Evolutionary conservation across 2,329 filamentous ascomycete genomes (phyloP).

Genomic region (Neofusicoccum laricinum): DNA sequence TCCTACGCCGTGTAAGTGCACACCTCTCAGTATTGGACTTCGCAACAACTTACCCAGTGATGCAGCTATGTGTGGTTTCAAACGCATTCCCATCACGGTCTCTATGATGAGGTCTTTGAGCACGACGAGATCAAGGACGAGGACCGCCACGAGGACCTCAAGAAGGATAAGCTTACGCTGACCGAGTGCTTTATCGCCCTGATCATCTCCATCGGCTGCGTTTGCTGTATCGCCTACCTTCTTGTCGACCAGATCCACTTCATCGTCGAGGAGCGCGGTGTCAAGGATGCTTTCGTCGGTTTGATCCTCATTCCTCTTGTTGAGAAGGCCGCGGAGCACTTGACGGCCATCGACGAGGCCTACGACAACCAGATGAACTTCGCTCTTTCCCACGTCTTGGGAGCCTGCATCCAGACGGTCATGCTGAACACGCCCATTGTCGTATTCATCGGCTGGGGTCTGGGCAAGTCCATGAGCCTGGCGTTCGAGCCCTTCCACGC

Average conservation of each 20-base stretch:
- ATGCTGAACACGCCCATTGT: constrained; percentile 83
- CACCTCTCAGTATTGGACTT: neutral
- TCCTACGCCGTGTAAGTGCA: constrained; percentile 51
- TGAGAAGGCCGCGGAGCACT: constrained; percentile 82
- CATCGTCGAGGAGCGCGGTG: constrained; percentile 51
- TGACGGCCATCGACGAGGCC: constrained; percentile 81
- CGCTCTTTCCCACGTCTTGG: constrained; percentile 80
- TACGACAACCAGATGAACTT: constrained; percentile 83
- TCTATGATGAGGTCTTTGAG: constrained; percentile 72
- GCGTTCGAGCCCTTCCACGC: constrained; percentile 88
- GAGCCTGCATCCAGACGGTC: constrained; percentile 84
- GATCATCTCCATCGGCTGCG: constrained; percentile 61
- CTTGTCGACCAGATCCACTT: constrained; percentile 69
- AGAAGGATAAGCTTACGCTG: constrained; percentile 69
- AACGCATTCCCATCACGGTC: constrained; percentile 70
- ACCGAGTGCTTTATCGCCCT: constrained; percentile 69
- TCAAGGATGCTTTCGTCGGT: constrained; percentile 57
- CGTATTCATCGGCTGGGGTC: constrained; percentile 79
- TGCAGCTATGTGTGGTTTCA: constrained; percentile 63
- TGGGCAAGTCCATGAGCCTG: constrained; percentile 68
- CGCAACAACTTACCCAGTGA: neutral
- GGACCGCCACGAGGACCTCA: constrained; percentile 59
- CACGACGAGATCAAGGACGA: constrained; percentile 66
- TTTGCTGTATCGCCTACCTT: constrained; percentile 70
- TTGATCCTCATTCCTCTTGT: constrained; percentile 78